Percentiles rank a stretch among this genome's conserved stretches.
Evolutionary conservation across 2,329 filamentous ascomycete species (phyloP).

Genomic region (Colletotrichum liriopes): DNA sequence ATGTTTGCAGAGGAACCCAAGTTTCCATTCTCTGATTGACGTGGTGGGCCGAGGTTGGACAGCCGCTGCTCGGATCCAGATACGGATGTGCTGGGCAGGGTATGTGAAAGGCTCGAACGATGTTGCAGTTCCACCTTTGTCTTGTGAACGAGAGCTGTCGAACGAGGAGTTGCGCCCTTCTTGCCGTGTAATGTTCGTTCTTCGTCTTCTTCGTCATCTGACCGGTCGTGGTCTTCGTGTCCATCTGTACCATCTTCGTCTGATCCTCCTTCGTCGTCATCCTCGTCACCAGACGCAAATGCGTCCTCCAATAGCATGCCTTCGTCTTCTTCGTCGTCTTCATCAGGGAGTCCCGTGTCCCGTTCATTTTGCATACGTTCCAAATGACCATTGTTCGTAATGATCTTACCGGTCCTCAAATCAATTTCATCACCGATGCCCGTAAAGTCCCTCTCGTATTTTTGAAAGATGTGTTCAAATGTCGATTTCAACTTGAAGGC

Average conservation of each 20-base stretch:
- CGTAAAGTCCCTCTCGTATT: conserved; percentile 87
- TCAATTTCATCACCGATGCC: conserved; percentile 93
- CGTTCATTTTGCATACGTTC: conserved; percentile 71
- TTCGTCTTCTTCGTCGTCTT: conserved; percentile 56
- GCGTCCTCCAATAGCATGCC: conserved; percentile 51
- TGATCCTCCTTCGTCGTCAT: conserved; percentile 45
- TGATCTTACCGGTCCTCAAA: conserved; percentile 82
- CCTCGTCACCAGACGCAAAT: conserved; percentile 46
- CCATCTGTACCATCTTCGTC: conserved; percentile 42
- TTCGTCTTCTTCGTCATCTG: conserved; percentile 50
- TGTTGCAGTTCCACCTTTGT: background rate
- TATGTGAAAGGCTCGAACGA: conserved; percentile 11
- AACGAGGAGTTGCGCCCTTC: conserved; percentile 7
- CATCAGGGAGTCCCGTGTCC: conserved; percentile 56
- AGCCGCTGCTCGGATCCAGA: conserved; percentile 34
- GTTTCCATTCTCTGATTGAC: conserved; percentile 44
- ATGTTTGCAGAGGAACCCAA: conserved; percentile 33
- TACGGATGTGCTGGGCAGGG: background rate
- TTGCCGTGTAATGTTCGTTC: conserved; percentile 46
- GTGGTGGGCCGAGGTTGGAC: conserved; percentile 45
- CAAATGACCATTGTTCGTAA: conserved; percentile 94
- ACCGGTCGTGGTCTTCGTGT: conserved; percentile 29
- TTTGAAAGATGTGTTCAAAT: conserved; percentile 91
- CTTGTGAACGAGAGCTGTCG: conserved; percentile 45
- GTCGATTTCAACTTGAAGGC: conserved; percentile 83